Conservation (phyloP, 352 stramenopile genomes). For the Pseudoperonospora humuli region DNA sequence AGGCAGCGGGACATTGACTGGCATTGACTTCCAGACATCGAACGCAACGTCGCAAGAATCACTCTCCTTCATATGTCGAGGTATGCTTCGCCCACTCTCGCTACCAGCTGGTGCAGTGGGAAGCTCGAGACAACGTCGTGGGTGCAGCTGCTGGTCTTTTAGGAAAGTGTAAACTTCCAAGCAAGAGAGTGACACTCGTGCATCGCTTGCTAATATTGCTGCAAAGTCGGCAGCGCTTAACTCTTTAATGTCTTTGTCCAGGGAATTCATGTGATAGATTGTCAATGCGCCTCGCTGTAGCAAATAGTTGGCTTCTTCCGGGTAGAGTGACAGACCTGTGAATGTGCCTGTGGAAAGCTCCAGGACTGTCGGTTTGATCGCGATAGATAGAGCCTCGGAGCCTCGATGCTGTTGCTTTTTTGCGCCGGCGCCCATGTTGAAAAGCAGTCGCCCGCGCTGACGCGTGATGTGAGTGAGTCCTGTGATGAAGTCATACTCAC, state of each 20-base stretch:
- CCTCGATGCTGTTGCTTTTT: slow-evolving; percentile 27
- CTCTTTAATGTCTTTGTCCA: background rate
- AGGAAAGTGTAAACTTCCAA: slow-evolving; percentile 53
- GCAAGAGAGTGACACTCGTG: slow-evolving; percentile 30
- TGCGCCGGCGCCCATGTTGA: slow-evolving; percentile 57
- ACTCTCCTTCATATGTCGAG: slow-evolving; percentile 15
- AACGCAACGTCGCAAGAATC: slow-evolving; percentile 28
- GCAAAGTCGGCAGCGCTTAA: slow-evolving; percentile 24
- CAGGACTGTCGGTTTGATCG: slow-evolving; percentile 7
- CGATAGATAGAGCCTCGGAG: background rate
- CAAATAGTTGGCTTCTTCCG: slow-evolving; percentile 66
- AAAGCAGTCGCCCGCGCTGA: slow-evolving; percentile 63
- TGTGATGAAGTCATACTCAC: slow-evolving; percentile 44
- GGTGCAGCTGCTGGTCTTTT: slow-evolving; percentile 61
- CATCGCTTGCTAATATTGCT: slow-evolving; percentile 18
- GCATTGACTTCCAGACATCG: slow-evolving; percentile 50
- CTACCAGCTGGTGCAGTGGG: background rate
- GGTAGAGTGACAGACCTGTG: slow-evolving; percentile 55
- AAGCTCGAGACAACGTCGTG: slow-evolving; percentile 31
- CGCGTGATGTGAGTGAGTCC: slow-evolving; percentile 61
- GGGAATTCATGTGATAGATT: slow-evolving; percentile 29
- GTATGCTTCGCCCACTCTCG: slow-evolving; percentile 11
- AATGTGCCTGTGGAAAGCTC: slow-evolving; percentile 27
- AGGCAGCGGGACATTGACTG: slow-evolving; percentile 1
- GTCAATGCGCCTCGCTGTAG: slow-evolving; percentile 40